Percentiles rank a stretch among this genome's conserved stretches.
phyloP scores from a whole-genome alignment of 345 rosid genomes.

The Eucalyptus sp. region DNA sequence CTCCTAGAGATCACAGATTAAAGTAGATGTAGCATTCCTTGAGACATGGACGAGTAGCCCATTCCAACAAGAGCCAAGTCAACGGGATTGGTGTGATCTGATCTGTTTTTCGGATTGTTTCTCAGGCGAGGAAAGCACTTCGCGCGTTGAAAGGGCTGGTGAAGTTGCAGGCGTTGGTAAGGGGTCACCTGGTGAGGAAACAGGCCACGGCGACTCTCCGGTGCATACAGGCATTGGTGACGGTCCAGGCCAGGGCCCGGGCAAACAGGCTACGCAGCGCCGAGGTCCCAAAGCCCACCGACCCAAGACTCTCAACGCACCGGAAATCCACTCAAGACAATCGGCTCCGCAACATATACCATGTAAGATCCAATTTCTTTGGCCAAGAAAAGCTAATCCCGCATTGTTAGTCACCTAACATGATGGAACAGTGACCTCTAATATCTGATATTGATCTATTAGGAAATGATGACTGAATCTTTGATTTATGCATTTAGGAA shows the following conservation, averaged over 20 bases:
- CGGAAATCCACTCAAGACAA: constrained; percentile 36
- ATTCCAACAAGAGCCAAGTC: neutral
- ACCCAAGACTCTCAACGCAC: constrained; percentile 39
- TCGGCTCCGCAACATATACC: constrained; percentile 1
- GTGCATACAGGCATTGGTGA: constrained; percentile 80
- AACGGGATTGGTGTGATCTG: neutral
- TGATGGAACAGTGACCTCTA: neutral
- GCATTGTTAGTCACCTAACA: neutral
- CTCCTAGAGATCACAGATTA: neutral
- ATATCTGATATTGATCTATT: neutral
- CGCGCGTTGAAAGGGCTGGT: constrained; percentile 80
- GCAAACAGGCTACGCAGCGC: constrained; percentile 50
- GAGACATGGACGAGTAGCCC: neutral
- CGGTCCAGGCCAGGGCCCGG: constrained; percentile 70
- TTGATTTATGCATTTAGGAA: constrained; percentile 25
- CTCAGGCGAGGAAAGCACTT: constrained; percentile 86
- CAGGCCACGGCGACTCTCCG: constrained; percentile 79
- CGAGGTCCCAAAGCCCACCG: constrained; percentile 26
- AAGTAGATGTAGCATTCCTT: neutral
- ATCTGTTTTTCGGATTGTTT: neutral
- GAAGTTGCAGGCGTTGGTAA: constrained; percentile 80
- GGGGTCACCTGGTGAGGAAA: constrained; percentile 88
- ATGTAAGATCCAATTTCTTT: constrained; percentile 13
- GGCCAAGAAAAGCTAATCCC: neutral
- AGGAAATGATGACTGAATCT: neutral